These are phyloP conservation scores for Penicillium angulare DNA, from an alignment of 495 filamentous ascomycete species.

Conservation along the genomic window DNA sequence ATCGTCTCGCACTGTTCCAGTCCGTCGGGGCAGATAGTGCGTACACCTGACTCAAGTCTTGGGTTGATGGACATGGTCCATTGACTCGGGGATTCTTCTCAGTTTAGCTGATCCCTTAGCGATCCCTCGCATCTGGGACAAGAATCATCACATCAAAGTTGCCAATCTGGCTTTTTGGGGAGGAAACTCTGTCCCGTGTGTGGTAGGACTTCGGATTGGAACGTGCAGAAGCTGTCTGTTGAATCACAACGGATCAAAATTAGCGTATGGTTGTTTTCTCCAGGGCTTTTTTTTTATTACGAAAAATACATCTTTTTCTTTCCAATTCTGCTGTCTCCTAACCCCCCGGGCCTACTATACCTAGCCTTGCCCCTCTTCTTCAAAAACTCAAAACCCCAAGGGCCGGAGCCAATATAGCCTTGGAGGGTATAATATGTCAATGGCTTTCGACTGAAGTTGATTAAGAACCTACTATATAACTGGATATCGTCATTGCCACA, in stretches of 20 bases:
- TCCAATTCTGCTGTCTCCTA: no score
- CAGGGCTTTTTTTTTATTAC: background rate
- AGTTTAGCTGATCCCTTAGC: background rate
- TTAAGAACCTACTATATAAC: no score
- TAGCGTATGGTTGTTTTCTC: constrained; percentile 9
- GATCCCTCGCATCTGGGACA: background rate
- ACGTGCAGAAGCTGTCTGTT: constrained; percentile 20
- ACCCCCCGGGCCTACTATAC: no score
- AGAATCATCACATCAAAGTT: background rate
- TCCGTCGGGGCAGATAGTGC: background rate
- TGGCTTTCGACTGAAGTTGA: no score
- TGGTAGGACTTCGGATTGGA: constrained; percentile 18
- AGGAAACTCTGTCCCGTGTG: constrained; percentile 5
- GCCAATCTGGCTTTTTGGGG: background rate
- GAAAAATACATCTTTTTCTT: no score
- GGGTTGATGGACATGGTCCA: background rate
- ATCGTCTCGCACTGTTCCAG: background rate
- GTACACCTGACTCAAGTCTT: background rate
- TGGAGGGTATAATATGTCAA: no score
- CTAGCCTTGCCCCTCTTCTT: background rate
- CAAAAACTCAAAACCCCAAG: background rate
- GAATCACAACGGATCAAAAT: constrained; percentile 21
- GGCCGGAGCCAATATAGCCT: no score
- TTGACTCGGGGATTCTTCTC: background rate
- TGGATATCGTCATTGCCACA: no score